phyloP scores from a whole-genome alignment of 2,329 filamentous ascomycete genomes.

The Pestalotiopsis sp. region DNA sequence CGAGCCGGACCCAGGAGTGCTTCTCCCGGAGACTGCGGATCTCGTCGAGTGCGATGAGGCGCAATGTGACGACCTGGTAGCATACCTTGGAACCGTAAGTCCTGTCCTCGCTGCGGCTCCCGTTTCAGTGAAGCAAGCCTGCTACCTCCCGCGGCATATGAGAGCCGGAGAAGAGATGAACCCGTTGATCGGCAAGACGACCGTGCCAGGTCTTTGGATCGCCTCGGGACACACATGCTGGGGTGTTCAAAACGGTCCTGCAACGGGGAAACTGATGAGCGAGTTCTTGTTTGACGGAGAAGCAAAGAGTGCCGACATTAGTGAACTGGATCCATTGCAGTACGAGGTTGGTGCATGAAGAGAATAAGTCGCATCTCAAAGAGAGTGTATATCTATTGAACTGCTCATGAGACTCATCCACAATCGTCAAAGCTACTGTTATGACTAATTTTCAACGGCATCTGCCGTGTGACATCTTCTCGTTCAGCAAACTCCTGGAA shows the following conservation, averaged over 20 bases:
- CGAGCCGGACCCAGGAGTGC: slow-evolving; percentile 77
- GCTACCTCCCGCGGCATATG: slow-evolving; percentile 83
- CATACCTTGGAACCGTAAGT: slow-evolving; percentile 72
- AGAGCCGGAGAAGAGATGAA: slow-evolving; percentile 61
- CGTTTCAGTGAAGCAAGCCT: slow-evolving; percentile 80
- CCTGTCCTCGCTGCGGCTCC: slow-evolving; percentile 69
- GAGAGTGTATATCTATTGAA: not conserved
- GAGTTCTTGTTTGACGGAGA: slow-evolving; percentile 77
- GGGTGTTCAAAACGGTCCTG: slow-evolving; percentile 96
- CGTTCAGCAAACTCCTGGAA: too few relatives aligned
- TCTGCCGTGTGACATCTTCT: too few relatives aligned
- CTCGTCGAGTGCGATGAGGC: slow-evolving; percentile 74
- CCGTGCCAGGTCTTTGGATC: slow-evolving; percentile 73
- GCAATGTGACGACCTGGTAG: slow-evolving; percentile 82
- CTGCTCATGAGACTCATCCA: not conserved
- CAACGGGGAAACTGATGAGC: slow-evolving; percentile 79
- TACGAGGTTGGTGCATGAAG: slow-evolving; percentile 51
- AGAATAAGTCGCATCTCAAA: not conserved
- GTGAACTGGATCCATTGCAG: slow-evolving; percentile 67
- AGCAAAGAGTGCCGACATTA: slow-evolving; percentile 68
- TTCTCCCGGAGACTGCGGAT: slow-evolving; percentile 76
- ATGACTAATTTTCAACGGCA: too few relatives aligned
- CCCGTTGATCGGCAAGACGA: slow-evolving; percentile 78
- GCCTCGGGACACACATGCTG: slow-evolving; percentile 95
- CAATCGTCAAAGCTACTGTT: not conserved